These are phyloP conservation scores for Astrothelium subdiscretum DNA, from an alignment of 495 filamentous ascomycete genomes.

Conservation along the genomic window DNA sequence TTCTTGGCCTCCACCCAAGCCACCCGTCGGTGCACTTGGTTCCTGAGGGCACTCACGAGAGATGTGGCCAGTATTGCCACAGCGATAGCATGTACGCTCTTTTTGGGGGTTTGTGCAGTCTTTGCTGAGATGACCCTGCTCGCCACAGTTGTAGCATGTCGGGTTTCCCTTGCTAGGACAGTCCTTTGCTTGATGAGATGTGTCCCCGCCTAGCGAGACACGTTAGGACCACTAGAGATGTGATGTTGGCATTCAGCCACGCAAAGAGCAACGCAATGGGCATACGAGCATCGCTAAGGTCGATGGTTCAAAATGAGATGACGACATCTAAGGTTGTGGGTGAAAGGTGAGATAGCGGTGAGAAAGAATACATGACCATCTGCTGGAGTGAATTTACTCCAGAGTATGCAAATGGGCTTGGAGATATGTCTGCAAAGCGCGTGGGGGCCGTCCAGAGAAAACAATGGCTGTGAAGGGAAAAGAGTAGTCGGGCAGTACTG, in stretches of 20 bases:
- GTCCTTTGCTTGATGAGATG: slow-evolving; percentile 75
- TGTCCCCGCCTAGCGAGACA: slow-evolving; percentile 52
- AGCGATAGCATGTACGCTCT: slow-evolving; percentile 85
- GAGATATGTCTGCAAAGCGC: background rate
- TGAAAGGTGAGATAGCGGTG: too few relatives aligned
- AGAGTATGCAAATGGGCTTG: background rate
- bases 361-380: too few relatives aligned
- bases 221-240: slow-evolving; percentile 11
- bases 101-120: slow-evolving; percentile 84
- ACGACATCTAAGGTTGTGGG: too few relatives aligned
- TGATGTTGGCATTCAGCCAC: background rate
- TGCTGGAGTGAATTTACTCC: background rate
- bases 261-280: background rate
- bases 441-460: slow-evolving; percentile 12
- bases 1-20: slow-evolving; percentile 47
- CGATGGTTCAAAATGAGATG: background rate
- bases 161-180: slow-evolving; percentile 89
- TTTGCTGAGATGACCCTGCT: slow-evolving; percentile 87
- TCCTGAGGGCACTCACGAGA: slow-evolving; percentile 75
- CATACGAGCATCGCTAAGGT: background rate
- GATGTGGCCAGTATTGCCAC: slow-evolving; percentile 78
- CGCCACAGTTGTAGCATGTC: slow-evolving; percentile 83
- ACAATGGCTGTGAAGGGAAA: slow-evolving; percentile 5
- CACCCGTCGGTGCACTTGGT: slow-evolving; percentile 26
- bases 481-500: slow-evolving; percentile 31